Percentiles rank a stretch among this genome's conserved stretches.
Conservation (phyloP, 192 early-diverging fungal genomes). For the Mortierella claussenii region DNA sequence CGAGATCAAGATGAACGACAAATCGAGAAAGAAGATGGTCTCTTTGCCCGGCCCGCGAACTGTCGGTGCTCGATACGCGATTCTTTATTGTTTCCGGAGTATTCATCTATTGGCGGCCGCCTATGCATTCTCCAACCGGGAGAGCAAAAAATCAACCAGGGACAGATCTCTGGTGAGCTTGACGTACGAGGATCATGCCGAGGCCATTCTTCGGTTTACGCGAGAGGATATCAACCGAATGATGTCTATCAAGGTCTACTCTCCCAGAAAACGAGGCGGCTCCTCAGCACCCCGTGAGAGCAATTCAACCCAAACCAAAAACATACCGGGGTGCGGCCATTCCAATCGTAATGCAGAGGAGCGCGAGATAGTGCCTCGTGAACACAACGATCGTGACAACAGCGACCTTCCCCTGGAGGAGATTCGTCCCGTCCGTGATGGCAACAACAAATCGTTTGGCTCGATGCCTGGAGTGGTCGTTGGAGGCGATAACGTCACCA, state of each 20-base stretch:
- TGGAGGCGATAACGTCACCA: conserved; percentile 1
- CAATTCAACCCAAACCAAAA: no score
- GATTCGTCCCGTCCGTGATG: background rate
- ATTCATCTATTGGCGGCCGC: conserved; percentile 40
- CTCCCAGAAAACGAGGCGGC: conserved; percentile 10
- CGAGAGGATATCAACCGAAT: conserved; percentile 50
- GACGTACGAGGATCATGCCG: conserved; percentile 46
- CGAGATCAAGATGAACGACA: conserved; percentile 45
- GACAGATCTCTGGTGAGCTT: conserved; percentile 11
- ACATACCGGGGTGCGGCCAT: no score
- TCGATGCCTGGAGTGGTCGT: background rate
- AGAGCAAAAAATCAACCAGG: conserved; percentile 20
- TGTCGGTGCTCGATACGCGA: conserved; percentile 36
- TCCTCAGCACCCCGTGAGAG: no score
- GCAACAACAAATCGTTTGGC: background rate
- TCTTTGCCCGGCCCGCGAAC: conserved; percentile 30
- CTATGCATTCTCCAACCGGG: conserved; percentile 15
- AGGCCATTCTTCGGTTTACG: conserved; percentile 40
- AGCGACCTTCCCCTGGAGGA: no score
- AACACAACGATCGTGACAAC: background rate
- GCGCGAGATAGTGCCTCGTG: no score
- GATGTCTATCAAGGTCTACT: conserved; percentile 26
- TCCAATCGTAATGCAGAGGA: no score
- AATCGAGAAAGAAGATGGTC: conserved; percentile 13
- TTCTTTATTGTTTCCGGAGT: conserved; percentile 37